A percentile compares a stretch with the other conserved stretches of the same genome.
Conservation (phyloP, 345 rosid species). For the Microcos paniculata region DNA sequence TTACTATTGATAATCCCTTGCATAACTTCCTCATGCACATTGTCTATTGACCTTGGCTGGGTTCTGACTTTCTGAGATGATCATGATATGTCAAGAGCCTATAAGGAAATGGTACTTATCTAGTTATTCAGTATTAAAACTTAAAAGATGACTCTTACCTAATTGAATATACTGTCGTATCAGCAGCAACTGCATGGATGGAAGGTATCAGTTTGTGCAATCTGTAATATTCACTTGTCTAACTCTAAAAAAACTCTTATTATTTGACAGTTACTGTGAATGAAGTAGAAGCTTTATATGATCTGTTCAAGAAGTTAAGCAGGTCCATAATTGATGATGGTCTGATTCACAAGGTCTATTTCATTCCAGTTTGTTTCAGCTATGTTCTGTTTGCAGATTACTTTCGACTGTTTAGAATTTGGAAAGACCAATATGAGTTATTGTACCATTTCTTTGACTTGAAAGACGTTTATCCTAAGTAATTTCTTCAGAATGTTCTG, state of each 20-base stretch:
- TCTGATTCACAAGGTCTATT: constrained; percentile 63
- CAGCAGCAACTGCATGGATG: background rate
- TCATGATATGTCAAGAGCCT: background rate
- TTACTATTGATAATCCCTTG: background rate
- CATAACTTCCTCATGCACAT: background rate
- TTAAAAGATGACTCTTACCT: background rate
- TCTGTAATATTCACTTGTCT: background rate
- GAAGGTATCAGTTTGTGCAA: background rate
- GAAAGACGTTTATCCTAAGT: background rate
- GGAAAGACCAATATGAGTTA: background rate
- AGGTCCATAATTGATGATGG: constrained; percentile 48
- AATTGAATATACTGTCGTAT: background rate
- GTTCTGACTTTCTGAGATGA: background rate
- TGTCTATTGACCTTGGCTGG: background rate
- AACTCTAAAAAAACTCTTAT: background rate
- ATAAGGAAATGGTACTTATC: background rate
- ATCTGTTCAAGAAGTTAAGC: constrained; percentile 69
- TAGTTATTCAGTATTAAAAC: background rate
- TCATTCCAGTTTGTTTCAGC: background rate
- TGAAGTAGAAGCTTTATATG: constrained; percentile 74
- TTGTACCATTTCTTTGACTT: background rate
- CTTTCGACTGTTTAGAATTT: background rate
- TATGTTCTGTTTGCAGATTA: background rate
- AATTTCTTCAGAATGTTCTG: background rate
- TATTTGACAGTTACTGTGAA: constrained; percentile 56